phyloP scores from a whole-genome alignment of 2,329 filamentous ascomycete species.

The Thielaviopsis euricoi region DNA sequence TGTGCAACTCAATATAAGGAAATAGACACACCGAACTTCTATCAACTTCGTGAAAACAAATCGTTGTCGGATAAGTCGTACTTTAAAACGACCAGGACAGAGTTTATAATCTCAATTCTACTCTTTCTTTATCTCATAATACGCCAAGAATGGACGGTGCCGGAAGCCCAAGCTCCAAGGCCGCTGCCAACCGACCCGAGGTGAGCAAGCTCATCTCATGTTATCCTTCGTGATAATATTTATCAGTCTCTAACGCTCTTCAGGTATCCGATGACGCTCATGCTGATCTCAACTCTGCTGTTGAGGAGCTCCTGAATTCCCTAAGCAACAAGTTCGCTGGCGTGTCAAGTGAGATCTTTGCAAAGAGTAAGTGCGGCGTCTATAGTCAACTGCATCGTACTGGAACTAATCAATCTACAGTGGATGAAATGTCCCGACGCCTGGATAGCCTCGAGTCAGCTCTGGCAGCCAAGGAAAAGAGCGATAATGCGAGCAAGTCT shows the following conservation, averaged over 20 bases:
- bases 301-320: constrained; percentile 75
- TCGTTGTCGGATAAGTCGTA: no score
- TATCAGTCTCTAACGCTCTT: constrained; percentile 19
- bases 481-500: constrained; percentile 22
- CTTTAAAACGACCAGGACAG: no score
- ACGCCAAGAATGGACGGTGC: constrained; percentile 3
- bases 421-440: constrained; percentile 86
- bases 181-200: constrained; percentile 1
- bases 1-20: no score
- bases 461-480: constrained; percentile 40
- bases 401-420: constrained; percentile 26
- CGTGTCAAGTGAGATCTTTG: constrained; percentile 73
- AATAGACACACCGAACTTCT: no score
- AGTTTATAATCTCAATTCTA: neutral
- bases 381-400: neutral
- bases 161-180: constrained; percentile 5
- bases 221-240: constrained; percentile 5
- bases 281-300: constrained; percentile 56
- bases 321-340: constrained; percentile 72
- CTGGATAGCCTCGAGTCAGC: constrained; percentile 70
- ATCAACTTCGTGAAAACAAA: no score
- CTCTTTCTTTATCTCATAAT: neutral
- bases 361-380: constrained; percentile 50
- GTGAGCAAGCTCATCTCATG: neutral
- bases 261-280: constrained; percentile 18